Percentiles rank a stretch among this genome's conserved stretches.
These are phyloP conservation scores for Ehretia macrophylla DNA, from an alignment of 257 asterid species.

Conservation along the genomic window DNA sequence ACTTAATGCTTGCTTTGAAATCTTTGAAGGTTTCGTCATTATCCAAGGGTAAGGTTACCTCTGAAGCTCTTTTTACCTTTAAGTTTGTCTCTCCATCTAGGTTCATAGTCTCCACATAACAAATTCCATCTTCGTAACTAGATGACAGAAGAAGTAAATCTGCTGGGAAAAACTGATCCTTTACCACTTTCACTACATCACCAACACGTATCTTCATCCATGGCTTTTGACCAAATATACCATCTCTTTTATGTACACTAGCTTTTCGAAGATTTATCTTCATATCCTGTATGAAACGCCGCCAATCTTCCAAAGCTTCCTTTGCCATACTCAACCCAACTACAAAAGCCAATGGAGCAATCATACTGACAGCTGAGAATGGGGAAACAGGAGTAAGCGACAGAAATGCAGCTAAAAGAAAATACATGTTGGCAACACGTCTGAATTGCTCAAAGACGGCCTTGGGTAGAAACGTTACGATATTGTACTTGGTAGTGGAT, in stretches of 20 bases:
- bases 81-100: conserved; percentile 95
- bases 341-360: conserved; percentile 85
- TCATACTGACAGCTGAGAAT: conserved; percentile 75
- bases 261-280: conserved; percentile 84
- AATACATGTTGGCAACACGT: conserved; percentile 91
- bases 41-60: conserved; percentile 58
- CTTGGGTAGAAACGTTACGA: conserved; percentile 80
- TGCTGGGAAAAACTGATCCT: conserved; percentile 89
- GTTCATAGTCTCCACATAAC: conserved; percentile 96
- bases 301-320: conserved; percentile 95
- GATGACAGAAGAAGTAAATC: conserved; percentile 85
- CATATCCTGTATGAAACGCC: conserved; percentile 86
- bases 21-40: conserved; percentile 68
- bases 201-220: conserved; percentile 96
- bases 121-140: conserved; percentile 88
- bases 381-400: conserved; percentile 85
- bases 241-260: conserved; percentile 55
- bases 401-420: conserved; percentile 79
- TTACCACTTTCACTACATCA: conserved; percentile 81
- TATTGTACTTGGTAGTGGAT: conserved; percentile 87
- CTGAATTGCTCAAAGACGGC: conserved; percentile 90
- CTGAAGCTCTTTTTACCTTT: conserved; percentile 81
- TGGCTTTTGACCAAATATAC: conserved; percentile 59
- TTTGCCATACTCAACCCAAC: conserved; percentile 98
- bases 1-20: conserved; percentile 61